A percentile compares a stretch with the other conserved stretches of the same genome.
These are phyloP conservation scores for Chrysanthemum lavandulifolium DNA, from an alignment of 129 eudicot genomes.

Conservation along the genomic window DNA sequence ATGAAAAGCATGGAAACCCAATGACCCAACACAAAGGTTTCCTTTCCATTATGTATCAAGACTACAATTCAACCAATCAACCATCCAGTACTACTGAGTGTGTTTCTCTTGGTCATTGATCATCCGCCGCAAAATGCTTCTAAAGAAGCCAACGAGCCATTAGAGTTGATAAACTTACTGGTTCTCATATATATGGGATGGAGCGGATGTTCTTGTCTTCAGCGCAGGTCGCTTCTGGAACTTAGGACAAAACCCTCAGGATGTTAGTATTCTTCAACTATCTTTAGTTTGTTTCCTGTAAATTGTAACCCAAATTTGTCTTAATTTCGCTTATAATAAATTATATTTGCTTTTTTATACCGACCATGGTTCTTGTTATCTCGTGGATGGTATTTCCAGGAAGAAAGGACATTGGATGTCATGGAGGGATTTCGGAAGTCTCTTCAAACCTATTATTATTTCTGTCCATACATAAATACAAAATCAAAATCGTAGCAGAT, in stretches of 20 bases:
- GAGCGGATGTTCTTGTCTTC: slow-evolving; percentile 67
- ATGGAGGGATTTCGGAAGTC: slow-evolving; percentile 75
- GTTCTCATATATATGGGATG: slow-evolving; percentile 56
- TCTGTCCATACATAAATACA: too few species aligned
- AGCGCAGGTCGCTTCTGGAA: slow-evolving; percentile 97
- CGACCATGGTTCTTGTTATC: neutral
- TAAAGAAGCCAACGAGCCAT: slow-evolving; percentile 43
- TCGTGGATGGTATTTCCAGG: slow-evolving; percentile 85
- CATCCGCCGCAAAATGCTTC: slow-evolving; percentile 67
- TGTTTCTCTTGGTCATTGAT: slow-evolving; percentile 58
- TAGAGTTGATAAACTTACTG: slow-evolving; percentile 63
- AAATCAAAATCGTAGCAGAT: too few species aligned
- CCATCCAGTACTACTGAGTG: slow-evolving; percentile 58
- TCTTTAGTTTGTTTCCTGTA: neutral
- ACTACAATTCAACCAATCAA: slow-evolving; percentile 51
- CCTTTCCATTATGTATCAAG: slow-evolving; percentile 64
- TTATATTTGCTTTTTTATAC: neutral
- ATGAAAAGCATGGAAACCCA: slow-evolving; percentile 66
- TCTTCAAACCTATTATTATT: slow-evolving; percentile 29
- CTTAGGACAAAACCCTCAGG: slow-evolving; percentile 55
- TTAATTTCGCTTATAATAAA: neutral
- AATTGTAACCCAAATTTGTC: neutral
- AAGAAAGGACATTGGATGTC: slow-evolving; percentile 48
- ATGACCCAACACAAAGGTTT: slow-evolving; percentile 81
- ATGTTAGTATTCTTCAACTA: slow-evolving; percentile 35